Evolutionary conservation across 495 filamentous ascomycete species (phyloP).

Genomic region (Choiromyces venosus): DNA sequence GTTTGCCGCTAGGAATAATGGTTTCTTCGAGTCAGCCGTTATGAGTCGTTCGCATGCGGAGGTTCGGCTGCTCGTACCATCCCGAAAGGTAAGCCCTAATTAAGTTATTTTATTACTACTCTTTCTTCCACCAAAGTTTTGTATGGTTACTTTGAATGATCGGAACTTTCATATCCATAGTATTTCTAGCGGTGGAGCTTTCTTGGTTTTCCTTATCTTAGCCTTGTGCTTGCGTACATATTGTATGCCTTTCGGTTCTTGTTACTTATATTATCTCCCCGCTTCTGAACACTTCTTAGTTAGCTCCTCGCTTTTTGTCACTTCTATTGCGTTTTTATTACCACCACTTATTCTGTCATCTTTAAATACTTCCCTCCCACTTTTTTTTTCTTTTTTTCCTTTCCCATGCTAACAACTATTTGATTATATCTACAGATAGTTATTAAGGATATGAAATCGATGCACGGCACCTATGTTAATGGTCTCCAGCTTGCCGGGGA

Average conservation of each 20-base stretch:
- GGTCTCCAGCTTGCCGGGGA: slow-evolving; percentile 44
- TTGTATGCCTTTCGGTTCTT: slow-evolving; percentile 8
- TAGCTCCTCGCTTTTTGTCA: neutral
- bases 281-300: neutral
- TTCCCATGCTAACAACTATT: slow-evolving; percentile 14
- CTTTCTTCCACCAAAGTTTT: neutral
- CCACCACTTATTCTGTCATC: neutral
- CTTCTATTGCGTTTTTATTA: neutral
- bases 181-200: neutral
- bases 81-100: slow-evolving; percentile 30
- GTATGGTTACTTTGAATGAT: neutral
- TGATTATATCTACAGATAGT: slow-evolving; percentile 42
- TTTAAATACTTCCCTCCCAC: neutral
- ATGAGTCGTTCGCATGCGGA: slow-evolving; percentile 42
- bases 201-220: neutral
- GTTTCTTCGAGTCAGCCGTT: slow-evolving; percentile 41
- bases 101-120: neutral
- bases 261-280: slow-evolving; percentile 2
- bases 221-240: neutral
- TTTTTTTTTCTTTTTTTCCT: slow-evolving; percentile 4
- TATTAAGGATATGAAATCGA: slow-evolving; percentile 52
- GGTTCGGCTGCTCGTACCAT: slow-evolving; percentile 34
- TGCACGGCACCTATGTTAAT: slow-evolving; percentile 55
- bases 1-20: slow-evolving; percentile 39
- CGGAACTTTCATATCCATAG: neutral